These are phyloP conservation scores for Microdochium nivale DNA, from an alignment of 2,329 filamentous ascomycete species.

Conservation along the genomic window DNA sequence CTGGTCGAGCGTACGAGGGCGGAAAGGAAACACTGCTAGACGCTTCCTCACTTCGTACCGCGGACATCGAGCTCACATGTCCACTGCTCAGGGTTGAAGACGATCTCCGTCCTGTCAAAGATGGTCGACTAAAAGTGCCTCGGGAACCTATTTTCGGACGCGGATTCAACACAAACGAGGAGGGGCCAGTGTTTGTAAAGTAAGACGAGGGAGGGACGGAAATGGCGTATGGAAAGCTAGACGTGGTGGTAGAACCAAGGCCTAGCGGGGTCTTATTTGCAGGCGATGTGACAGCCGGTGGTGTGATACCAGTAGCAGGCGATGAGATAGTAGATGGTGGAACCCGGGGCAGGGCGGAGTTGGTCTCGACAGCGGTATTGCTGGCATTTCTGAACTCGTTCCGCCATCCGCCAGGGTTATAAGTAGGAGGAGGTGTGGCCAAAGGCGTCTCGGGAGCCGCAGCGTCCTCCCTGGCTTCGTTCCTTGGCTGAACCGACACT, in stretches of 20 bases:
- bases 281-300: neutral
- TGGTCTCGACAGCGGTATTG: neutral
- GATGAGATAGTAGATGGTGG: too few species aligned
- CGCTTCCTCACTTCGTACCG: neutral
- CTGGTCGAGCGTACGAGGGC: neutral
- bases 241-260: neutral
- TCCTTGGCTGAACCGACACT: neutral
- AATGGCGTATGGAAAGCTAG: neutral
- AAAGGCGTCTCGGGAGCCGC: neutral
- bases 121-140: neutral
- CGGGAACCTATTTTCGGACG: neutral
- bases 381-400: neutral
- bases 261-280: neutral
- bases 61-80: neutral
- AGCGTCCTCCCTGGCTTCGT: neutral
- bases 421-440: neutral
- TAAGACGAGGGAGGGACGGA: neutral
- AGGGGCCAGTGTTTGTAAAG: neutral
- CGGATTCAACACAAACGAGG: neutral
- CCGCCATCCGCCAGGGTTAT: neutral
- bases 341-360: too few species aligned
- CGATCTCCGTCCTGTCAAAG: neutral
- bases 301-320: neutral
- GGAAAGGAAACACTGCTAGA: neutral
- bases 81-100: neutral